A percentile compares a stretch with the other conserved stretches of the same genome.
These are phyloP conservation scores for Angomonas deanei DNA, from an alignment of 208 protist genomes.

Conservation along the genomic window DNA sequence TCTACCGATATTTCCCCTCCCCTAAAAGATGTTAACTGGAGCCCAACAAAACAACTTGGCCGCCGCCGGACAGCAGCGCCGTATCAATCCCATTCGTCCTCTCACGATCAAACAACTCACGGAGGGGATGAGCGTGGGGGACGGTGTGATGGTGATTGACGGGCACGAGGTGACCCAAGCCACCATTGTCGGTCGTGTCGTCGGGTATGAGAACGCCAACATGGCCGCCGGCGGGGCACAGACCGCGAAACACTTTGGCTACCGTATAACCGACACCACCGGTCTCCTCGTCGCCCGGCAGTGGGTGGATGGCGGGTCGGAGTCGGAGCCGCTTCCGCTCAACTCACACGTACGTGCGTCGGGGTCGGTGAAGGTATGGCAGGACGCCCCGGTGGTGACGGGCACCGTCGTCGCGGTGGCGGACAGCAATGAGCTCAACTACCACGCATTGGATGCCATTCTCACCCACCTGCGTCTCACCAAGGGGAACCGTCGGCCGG, in stretches of 20 bases:
- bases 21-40: neutral
- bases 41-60: slow-evolving; percentile 29
- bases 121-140: slow-evolving; percentile 77
- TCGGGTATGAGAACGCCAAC: slow-evolving; percentile 73
- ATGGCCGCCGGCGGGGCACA: slow-evolving; percentile 46
- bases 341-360: slow-evolving; percentile 78
- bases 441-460: slow-evolving; percentile 83
- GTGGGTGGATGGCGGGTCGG: slow-evolving; percentile 69
- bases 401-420: slow-evolving; percentile 74
- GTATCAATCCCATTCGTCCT: slow-evolving; percentile 79
- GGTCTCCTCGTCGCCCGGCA: slow-evolving; percentile 75
- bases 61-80: slow-evolving; percentile 45
- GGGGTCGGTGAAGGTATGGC: slow-evolving; percentile 86
- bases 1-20: neutral
- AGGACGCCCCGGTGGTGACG: slow-evolving; percentile 73
- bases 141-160: slow-evolving; percentile 82
- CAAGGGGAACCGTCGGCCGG: slow-evolving; percentile 43
- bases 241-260: slow-evolving; percentile 86
- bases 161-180: slow-evolving; percentile 86
- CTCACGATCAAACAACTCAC: slow-evolving; percentile 88
- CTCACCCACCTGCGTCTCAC: slow-evolving; percentile 85
- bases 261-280: slow-evolving; percentile 82
- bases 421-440: slow-evolving; percentile 89
- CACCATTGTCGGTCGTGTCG: slow-evolving; percentile 72
- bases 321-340: slow-evolving; percentile 61